These are phyloP conservation scores for Penicillium salamii DNA, from an alignment of 495 filamentous ascomycete species.

Conservation along the genomic window DNA sequence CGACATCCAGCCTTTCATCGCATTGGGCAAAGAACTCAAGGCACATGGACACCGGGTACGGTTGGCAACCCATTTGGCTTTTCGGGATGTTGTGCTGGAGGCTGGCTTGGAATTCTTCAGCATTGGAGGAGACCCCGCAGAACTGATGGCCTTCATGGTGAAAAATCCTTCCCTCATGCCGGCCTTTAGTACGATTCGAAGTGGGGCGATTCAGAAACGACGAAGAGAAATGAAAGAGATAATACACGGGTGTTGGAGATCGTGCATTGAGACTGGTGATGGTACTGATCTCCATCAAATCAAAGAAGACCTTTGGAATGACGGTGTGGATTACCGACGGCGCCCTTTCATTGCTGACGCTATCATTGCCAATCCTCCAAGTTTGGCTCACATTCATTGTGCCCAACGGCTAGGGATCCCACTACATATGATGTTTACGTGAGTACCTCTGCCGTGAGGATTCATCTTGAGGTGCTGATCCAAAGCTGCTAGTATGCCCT, in stretches of 20 bases:
- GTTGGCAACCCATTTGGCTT: constrained; percentile 72
- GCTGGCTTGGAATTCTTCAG: constrained; percentile 76
- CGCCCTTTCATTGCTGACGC: constrained; percentile 74
- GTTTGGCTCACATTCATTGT: constrained; percentile 79
- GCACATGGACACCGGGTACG: constrained; percentile 71
- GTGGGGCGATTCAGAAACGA: constrained; percentile 65
- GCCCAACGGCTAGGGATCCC: constrained; percentile 77
- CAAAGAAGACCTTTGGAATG: constrained; percentile 39
- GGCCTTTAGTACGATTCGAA: constrained; percentile 59
- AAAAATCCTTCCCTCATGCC: constrained; percentile 82
- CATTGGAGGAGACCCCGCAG: constrained; percentile 75
- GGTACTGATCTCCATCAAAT: constrained; percentile 46
- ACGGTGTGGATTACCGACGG: constrained; percentile 32
- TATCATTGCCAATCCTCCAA: constrained; percentile 83
- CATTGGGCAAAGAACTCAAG: constrained; percentile 63
- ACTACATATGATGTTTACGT: constrained; percentile 82
- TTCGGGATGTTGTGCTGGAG: constrained; percentile 67
- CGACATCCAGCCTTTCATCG: constrained; percentile 76
- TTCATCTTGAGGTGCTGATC: not conserved
- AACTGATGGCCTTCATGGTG: constrained; percentile 87
- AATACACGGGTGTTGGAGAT: constrained; percentile 73
- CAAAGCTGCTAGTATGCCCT: constrained; percentile 54
- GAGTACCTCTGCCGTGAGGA: constrained; percentile 19
- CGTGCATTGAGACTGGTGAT: constrained; percentile 64
- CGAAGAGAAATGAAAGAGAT: constrained; percentile 67